Evolutionary conservation across 2,329 filamentous ascomycete species (phyloP).

Genomic region (Trichoderma citrinoviride): DNA sequence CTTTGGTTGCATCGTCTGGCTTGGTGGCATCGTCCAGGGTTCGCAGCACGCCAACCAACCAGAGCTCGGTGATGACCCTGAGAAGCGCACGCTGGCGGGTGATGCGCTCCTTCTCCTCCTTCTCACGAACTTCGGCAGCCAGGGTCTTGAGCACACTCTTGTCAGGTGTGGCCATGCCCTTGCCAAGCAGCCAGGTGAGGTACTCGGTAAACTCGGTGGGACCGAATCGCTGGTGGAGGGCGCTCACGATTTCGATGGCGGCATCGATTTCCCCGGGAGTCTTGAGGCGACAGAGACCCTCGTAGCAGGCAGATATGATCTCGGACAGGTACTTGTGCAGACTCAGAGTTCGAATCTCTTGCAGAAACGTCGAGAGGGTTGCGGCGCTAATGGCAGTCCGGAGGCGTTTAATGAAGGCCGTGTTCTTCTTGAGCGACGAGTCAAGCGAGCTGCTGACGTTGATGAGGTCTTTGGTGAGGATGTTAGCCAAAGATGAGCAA

Average conservation of each 20-base stretch:
- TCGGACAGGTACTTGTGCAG: constrained; percentile 96
- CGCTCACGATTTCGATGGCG: constrained; percentile 88
- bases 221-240: constrained; percentile 93
- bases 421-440: constrained; percentile 96
- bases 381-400: constrained; percentile 82
- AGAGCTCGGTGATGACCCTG: constrained; percentile 89
- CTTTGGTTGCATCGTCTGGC: constrained; percentile 62
- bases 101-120: constrained; percentile 92
- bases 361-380: constrained; percentile 77
- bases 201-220: constrained; percentile 86
- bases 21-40: constrained; percentile 68
- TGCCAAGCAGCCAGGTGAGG: constrained; percentile 87
- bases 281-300: constrained; percentile 89
- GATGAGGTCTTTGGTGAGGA: constrained; percentile 63
- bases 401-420: constrained; percentile 93
- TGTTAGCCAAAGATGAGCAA: neutral
- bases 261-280: constrained; percentile 87
- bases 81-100: constrained; percentile 81
- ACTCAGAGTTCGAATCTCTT: constrained; percentile 86
- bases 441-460: constrained; percentile 76
- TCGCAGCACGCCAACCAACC: constrained; percentile 84
- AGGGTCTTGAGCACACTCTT: constrained; percentile 77
- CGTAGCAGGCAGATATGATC: constrained; percentile 92
- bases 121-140: constrained; percentile 78
- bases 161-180: constrained; percentile 87